Percentiles rank a stretch among this genome's conserved stretches.
Conservation (phyloP, 148 eudicot genomes). For the Selenicereus undatus region DNA sequence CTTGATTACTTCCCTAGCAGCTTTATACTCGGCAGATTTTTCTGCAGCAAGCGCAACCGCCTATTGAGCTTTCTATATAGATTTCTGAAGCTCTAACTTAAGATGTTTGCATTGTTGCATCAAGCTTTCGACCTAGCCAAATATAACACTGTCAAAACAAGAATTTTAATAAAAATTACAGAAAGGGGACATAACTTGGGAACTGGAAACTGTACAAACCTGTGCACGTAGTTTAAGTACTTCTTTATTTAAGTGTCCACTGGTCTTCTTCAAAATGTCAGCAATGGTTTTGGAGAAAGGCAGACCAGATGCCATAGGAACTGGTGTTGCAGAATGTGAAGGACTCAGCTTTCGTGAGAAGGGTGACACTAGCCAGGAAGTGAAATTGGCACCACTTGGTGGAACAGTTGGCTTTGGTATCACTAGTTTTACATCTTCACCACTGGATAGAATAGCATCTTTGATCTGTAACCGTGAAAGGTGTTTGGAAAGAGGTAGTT, state of each 20-base stretch:
- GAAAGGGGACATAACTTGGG: background rate
- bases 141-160: slow-evolving; percentile 5
- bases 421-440: slow-evolving; percentile 27
- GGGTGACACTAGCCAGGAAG: too few species aligned
- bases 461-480: slow-evolving; percentile 61
- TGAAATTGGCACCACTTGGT: too few species aligned
- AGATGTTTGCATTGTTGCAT: slow-evolving; percentile 64
- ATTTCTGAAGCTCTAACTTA: slow-evolving; percentile 65
- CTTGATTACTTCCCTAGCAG: too few species aligned
- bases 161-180: background rate
- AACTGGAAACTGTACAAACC: slow-evolving; percentile 34
- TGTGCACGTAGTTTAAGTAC: slow-evolving; percentile 19
- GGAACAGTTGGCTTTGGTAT: too few species aligned
- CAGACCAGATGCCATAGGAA: too few species aligned
- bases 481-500: slow-evolving; percentile 60
- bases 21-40: too few species aligned
- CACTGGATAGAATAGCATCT: slow-evolving; percentile 52
- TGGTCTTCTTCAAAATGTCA: too few species aligned
- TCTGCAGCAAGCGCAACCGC: too few species aligned
- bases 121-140: slow-evolving; percentile 72
- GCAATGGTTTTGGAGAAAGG: too few species aligned
- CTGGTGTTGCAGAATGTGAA: too few species aligned
- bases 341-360: too few species aligned
- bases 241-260: too few species aligned
- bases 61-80: background rate